Base-by-base conservation (phyloP, 2,329 filamentous ascomycete genomes). In the Aspergillus latus region DNA sequence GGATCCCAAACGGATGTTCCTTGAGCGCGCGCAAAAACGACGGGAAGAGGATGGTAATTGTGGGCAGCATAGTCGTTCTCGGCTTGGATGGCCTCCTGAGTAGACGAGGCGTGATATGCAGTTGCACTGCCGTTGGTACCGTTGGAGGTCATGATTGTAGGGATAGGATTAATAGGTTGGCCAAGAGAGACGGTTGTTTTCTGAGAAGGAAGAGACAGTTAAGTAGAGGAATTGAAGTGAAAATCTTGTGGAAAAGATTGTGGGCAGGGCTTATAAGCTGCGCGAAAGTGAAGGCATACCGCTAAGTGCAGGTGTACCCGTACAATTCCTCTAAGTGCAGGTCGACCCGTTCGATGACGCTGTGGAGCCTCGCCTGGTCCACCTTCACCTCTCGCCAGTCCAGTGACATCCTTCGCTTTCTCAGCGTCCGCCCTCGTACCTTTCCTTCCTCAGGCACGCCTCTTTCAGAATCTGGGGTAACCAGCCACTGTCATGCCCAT, bases 21-120 rank as follows among this genome's bases (percentile, higher is more conserved):
- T 67, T 87, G 84, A 42, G 92, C 94, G 63, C 86, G 85, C 55
- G 93, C 83, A 75, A 97, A 97, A 71, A 96, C 94, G 58, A 99
- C 87, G 40, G 94, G 94, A 2, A 99, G 84, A 13, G 94, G 94
- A 76, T 97, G 92, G 82, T 99, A 99, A 82, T 99, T 99, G 84
- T 99, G 94, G 48, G 94, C 94, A 49, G 94, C 94, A 74, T 85
- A 93, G 72, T 89, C 81, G 69, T 90, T 82, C 79, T 99, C 94
- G 51, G 86, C 79, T 52, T 86, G 78, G 73, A 97, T 95, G 66
- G 94, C 93, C 66, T 83, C 81, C 56, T 86, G 79, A 43, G 92
- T 92, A 28, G 93, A 92, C 16, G 89, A 74, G 54, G 91, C 83
- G 78, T 97, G 94, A 79, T 85, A 85, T 58, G 69, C 65, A 13